These are phyloP conservation scores for Candida ficus DNA, from an alignment of 805 yeast genomes.

Conservation along the genomic window DNA sequence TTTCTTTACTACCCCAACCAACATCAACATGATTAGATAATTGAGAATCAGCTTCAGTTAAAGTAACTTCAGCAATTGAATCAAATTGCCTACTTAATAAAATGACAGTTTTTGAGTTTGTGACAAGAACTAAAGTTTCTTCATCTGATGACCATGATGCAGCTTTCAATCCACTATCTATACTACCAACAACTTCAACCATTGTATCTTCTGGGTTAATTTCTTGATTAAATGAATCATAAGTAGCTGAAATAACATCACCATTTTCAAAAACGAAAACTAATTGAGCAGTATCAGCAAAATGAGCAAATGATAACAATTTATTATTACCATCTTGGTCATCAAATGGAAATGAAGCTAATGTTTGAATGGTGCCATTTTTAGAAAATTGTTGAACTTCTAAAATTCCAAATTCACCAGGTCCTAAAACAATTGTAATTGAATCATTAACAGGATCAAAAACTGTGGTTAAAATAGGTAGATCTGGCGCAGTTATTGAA, in stretches of 20 bases:
- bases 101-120: slow-evolving; percentile 54
- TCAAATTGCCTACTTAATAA: slow-evolving; percentile 75
- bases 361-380: slow-evolving; percentile 48
- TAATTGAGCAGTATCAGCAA: slow-evolving; percentile 61
- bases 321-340: slow-evolving; percentile 28
- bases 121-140: slow-evolving; percentile 70
- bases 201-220: slow-evolving; percentile 47
- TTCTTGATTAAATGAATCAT: slow-evolving; percentile 37
- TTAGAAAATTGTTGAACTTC: slow-evolving; percentile 78
- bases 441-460: slow-evolving; percentile 76
- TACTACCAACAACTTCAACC: slow-evolving; percentile 75
- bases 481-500: slow-evolving; percentile 61
- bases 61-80: slow-evolving; percentile 60
- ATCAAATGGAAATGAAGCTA: slow-evolving; percentile 55
- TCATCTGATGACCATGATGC: slow-evolving; percentile 92
- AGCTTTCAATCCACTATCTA: slow-evolving; percentile 67
- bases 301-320: slow-evolving; percentile 57
- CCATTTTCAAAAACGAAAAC: slow-evolving; percentile 70
- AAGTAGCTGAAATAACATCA: slow-evolving; percentile 63
- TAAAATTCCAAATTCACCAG: slow-evolving; percentile 46
- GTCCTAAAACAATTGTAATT: slow-evolving; percentile 58
- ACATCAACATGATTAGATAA: slow-evolving; percentile 84
- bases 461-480: slow-evolving; percentile 45
- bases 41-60: slow-evolving; percentile 50
- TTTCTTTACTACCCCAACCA: slow-evolving; percentile 98